phyloP scores from a whole-genome alignment of 2,329 filamentous ascomycete genomes.

The Sporothrix schenckii region DNA sequence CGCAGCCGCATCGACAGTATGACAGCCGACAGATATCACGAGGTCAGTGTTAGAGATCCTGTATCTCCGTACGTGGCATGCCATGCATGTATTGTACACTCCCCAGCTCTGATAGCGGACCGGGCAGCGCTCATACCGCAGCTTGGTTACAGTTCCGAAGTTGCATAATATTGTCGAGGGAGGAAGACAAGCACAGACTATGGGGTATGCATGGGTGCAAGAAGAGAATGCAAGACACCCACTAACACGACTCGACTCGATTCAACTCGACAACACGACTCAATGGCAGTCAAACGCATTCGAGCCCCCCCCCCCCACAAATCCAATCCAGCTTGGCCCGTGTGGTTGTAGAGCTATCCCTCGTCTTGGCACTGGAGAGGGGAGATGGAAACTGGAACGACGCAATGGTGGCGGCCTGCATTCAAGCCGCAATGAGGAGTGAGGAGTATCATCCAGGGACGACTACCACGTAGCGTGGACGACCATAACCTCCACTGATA shows the following conservation, averaged over 20 bases:
- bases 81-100: no score
- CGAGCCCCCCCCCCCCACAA: neutral
- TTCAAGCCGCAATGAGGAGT: conserved; percentile 13
- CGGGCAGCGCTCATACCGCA: conserved; percentile 23
- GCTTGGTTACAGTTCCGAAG: conserved; percentile 18
- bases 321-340: neutral
- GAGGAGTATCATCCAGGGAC: neutral
- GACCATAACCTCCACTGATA: conserved; percentile 19
- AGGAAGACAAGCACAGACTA: neutral
- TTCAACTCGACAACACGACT: neutral
- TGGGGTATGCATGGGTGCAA: neutral
- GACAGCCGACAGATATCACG: neutral
- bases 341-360: conserved; percentile 12
- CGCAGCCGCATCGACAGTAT: neutral
- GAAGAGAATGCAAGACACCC: neutral
- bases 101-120: neutral
- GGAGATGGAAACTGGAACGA: no score
- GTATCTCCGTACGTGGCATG: no score
- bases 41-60: neutral
- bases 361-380: conserved; percentile 9
- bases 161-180: neutral
- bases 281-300: neutral
- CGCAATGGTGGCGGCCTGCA: conserved; percentile 22
- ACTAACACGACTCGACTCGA: neutral
- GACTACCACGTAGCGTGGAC: neutral